Conservation (phyloP, 1,284 basidiomycete genomes). For the Malassezia yamatoensis region DNA sequence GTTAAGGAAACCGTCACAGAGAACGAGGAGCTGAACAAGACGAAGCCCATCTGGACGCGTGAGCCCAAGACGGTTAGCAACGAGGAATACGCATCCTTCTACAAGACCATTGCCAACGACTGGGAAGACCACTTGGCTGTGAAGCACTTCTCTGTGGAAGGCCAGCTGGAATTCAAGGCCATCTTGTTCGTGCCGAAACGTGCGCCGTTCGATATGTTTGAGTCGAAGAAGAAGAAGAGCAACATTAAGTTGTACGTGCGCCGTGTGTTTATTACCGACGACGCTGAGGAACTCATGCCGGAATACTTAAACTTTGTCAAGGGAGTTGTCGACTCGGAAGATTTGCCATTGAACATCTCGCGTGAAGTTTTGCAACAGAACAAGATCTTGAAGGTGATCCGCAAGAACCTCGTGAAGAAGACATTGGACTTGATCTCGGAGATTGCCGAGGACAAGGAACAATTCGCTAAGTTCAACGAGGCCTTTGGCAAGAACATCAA, state of each 20-base stretch:
- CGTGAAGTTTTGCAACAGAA: constrained; percentile 99
- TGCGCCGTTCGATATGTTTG: constrained; percentile 85
- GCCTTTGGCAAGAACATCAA: constrained; percentile 57
- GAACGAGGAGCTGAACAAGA: constrained; percentile 96
- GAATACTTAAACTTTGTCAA: constrained; percentile 99
- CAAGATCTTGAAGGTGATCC: constrained; percentile 99
- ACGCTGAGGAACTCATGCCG: constrained; percentile 98
- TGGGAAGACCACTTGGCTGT: constrained; percentile 97
- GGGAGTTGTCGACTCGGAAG: constrained; percentile 91
- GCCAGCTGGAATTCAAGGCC: constrained; percentile 98
- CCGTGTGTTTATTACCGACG: constrained; percentile 99
- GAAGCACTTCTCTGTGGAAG: constrained; percentile 99
- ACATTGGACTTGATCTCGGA: constrained; percentile 87
- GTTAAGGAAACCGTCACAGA: constrained; percentile 61
- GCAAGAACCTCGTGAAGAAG: constrained; percentile 82
- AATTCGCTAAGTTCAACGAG: constrained; percentile 89
- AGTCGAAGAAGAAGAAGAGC: constrained; percentile 99
- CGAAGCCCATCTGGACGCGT: constrained; percentile 97
- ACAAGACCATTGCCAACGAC: constrained; percentile 99
- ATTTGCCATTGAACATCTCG: constrained; percentile 98
- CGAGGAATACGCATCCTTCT: constrained; percentile 94
- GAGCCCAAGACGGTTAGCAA: constrained; percentile 84
- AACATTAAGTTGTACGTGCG: constrained; percentile 99
- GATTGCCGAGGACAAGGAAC: constrained; percentile 99
- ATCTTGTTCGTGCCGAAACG: constrained; percentile 86